Evolutionary conservation across 345 rosid species (phyloP).

Genomic region (Turritis glabra): DNA sequence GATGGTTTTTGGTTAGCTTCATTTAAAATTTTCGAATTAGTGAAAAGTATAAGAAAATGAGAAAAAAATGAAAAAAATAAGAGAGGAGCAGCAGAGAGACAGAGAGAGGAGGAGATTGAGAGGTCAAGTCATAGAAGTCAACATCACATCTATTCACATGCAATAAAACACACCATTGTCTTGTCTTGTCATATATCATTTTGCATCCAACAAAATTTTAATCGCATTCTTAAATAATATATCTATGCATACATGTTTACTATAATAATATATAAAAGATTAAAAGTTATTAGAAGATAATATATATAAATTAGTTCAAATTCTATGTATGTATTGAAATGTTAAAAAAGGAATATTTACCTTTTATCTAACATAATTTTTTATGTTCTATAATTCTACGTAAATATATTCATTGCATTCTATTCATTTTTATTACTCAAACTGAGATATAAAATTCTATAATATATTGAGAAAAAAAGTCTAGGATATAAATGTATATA

Average conservation of each 20-base stretch:
- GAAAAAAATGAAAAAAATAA: not conserved
- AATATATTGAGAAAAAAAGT: not conserved
- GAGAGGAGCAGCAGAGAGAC: constrained; percentile 12
- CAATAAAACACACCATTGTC: constrained; percentile 35
- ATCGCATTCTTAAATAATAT: not conserved
- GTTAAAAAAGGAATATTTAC: too few species aligned
- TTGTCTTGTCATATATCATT: constrained; percentile 40
- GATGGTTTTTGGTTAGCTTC: not conserved
- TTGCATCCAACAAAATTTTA: constrained; percentile 34
- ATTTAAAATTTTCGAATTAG: not conserved
- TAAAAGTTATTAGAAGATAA: too few species aligned
- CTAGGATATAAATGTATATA: not conserved
- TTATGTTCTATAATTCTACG: not conserved
- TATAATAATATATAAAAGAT: too few species aligned
- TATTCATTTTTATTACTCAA: not conserved
- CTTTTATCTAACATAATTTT: not conserved
- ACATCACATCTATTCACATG: constrained; percentile 42
- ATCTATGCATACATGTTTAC: too few species aligned
- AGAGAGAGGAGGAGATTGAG: constrained; percentile 32
- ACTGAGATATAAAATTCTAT: not conserved
- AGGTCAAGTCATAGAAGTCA: constrained; percentile 39
- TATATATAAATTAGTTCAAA: too few species aligned
- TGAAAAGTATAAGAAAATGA: not conserved
- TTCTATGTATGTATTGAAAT: too few species aligned
- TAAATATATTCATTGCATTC: not conserved